These are phyloP conservation scores for Aaosphaeria pasadenensis DNA, from an alignment of 2,329 filamentous ascomycete genomes.

Conservation along the genomic window DNA sequence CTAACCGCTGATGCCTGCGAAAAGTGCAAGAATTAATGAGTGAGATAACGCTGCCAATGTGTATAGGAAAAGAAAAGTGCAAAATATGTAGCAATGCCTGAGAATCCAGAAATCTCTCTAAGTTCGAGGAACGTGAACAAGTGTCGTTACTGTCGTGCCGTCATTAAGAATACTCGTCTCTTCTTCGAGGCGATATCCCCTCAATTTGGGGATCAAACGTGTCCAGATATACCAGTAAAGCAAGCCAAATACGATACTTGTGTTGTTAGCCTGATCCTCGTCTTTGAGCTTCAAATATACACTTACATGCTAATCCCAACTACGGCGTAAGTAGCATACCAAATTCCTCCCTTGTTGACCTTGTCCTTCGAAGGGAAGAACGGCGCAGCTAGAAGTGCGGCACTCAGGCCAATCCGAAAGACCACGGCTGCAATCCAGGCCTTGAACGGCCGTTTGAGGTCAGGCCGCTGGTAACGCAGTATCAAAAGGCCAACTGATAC, in stretches of 20 bases:
- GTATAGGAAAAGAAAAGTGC: too few species aligned
- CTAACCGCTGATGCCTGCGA: neutral
- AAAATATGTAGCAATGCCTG: too few species aligned
- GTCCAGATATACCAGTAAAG: conserved; percentile 70
- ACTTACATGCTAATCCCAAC: conserved; percentile 53
- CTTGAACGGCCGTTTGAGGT: conserved; percentile 62
- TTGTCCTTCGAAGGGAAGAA: conserved; percentile 56
- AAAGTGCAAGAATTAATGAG: too few species aligned
- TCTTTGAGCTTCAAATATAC: neutral
- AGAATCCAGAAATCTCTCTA: neutral
- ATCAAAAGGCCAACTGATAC: conserved; percentile 58
- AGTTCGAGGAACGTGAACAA: conserved; percentile 38
- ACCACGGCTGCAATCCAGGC: conserved; percentile 62
- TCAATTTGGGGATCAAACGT: conserved; percentile 56
- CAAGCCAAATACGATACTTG: conserved; percentile 56
- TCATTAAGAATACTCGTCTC: conserved; percentile 59
- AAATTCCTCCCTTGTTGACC: conserved; percentile 32
- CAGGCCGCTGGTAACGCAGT: conserved; percentile 58
- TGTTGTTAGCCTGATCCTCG: neutral
- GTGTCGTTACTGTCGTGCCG: conserved; percentile 63
- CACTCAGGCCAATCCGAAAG: conserved; percentile 52
- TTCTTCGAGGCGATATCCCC: conserved; percentile 63
- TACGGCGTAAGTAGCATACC: conserved; percentile 53
- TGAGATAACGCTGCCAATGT: too few species aligned
- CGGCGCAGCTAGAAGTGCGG: conserved; percentile 58